A percentile compares a stretch with the other conserved stretches of the same genome.
These are phyloP conservation scores for Simmondsia chinensis DNA, from an alignment of 148 eudicot genomes.

Conservation along the genomic window DNA sequence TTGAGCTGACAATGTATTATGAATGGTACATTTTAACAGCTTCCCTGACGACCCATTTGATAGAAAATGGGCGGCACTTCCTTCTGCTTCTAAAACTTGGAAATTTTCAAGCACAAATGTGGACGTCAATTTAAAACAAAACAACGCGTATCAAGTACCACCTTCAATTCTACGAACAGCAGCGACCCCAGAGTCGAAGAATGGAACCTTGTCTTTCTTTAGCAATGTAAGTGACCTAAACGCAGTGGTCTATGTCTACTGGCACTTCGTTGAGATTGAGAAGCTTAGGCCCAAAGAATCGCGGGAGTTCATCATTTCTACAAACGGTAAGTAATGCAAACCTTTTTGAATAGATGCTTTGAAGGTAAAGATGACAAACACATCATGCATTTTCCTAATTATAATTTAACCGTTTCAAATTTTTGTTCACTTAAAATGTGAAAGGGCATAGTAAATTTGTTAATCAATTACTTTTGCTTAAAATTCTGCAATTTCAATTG, in stretches of 20 bases:
- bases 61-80: background rate
- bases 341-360: too few relatives aligned
- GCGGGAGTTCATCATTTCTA: conserved; percentile 1
- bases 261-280: conserved; percentile 11
- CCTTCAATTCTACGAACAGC: background rate
- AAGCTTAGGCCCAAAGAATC: background rate
- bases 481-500: too few relatives aligned
- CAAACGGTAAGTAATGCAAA: background rate
- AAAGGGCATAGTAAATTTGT: too few relatives aligned
- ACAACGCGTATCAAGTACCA: conserved; percentile 4
- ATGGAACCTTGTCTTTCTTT: background rate
- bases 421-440: too few relatives aligned
- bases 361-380: too few relatives aligned
- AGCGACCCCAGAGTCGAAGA: background rate
- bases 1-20: too few relatives aligned
- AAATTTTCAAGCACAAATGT: background rate
- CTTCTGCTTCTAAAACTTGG: background rate
- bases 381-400: too few relatives aligned
- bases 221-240: background rate
- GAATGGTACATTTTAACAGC: background rate
- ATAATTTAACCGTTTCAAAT: too few relatives aligned
- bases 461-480: too few relatives aligned
- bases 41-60: conserved; percentile 5
- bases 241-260: background rate
- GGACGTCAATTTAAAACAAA: background rate